Evolutionary conservation across 1,139 yeast species (phyloP).

Genomic region (Geotrichum candidum): DNA sequence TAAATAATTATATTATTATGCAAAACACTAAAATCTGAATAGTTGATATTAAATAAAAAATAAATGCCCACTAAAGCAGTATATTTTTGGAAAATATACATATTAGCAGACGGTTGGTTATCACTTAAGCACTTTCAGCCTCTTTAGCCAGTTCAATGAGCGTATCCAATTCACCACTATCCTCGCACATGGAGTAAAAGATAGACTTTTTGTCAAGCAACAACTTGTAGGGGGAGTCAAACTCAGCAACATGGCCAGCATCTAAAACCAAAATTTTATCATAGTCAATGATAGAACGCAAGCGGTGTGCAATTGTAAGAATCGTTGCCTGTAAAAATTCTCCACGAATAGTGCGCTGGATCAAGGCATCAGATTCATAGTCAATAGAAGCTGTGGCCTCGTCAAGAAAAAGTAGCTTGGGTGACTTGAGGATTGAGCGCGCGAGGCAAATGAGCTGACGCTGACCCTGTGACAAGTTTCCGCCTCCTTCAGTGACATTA

Average conservation of each 20-base stretch:
- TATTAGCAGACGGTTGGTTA: neutral
- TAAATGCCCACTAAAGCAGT: too few relatives aligned
- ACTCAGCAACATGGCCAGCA: conserved; percentile 86
- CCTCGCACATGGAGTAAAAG: conserved; percentile 83
- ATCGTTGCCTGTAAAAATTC: conserved; percentile 76
- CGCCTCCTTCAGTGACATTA: conserved; percentile 82
- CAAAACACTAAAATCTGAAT: too few relatives aligned
- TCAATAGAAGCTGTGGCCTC: conserved; percentile 98
- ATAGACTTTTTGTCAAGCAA: conserved; percentile 56
- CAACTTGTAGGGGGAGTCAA: conserved; percentile 75
- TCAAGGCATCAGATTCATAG: conserved; percentile 68
- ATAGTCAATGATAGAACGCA: conserved; percentile 87
- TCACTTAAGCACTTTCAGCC: conserved; percentile 19
- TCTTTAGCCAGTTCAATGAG: conserved; percentile 69
- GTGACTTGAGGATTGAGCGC: conserved; percentile 76
- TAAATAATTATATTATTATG: too few relatives aligned
- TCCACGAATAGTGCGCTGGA: conserved; percentile 82
- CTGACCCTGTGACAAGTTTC: conserved; percentile 91
- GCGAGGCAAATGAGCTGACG: conserved; percentile 91
- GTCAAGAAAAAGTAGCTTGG: conserved; percentile 81
- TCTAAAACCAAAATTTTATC: conserved; percentile 93
- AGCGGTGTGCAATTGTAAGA: conserved; percentile 89
- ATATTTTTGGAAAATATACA: too few relatives aligned
- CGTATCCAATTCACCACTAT: conserved; percentile 84
- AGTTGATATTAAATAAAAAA: too few relatives aligned